These are phyloP conservation scores for Neoarthrinium moseri DNA, from an alignment of 2,329 filamentous ascomycete genomes.

Conservation along the genomic window DNA sequence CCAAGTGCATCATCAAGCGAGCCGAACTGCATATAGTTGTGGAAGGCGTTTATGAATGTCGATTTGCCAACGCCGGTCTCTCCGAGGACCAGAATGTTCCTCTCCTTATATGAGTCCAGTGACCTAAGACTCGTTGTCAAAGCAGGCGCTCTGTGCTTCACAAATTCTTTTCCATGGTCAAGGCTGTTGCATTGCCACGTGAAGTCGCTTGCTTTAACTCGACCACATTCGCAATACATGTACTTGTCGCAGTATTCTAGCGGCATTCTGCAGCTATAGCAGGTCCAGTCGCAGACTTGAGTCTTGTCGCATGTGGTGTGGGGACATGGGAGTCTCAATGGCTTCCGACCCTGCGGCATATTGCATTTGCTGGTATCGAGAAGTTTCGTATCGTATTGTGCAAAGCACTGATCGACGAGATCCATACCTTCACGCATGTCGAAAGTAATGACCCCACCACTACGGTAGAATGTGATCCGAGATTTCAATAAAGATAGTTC, in stretches of 20 bases:
- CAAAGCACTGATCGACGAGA: no score
- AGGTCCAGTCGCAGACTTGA: neutral
- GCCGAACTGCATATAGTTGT: conserved; percentile 40
- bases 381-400: no score
- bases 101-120: conserved; percentile 17
- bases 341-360: no score
- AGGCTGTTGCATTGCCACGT: neutral
- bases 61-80: conserved; percentile 49
- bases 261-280: neutral
- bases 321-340: no score
- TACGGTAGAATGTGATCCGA: no score
- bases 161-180: neutral
- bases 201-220: neutral
- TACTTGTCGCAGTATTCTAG: neutral
- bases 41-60: conserved; percentile 47
- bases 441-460: no score
- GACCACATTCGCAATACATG: neutral
- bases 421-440: no score
- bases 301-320: no score
- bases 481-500: no score
- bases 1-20: conserved; percentile 36
- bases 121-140: neutral
- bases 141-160: neutral
- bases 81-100: conserved; percentile 45
- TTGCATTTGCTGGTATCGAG: no score